Evolutionary conservation across 352 stramenopile species (phyloP).

Genomic region (Pythium sukuiense): DNA sequence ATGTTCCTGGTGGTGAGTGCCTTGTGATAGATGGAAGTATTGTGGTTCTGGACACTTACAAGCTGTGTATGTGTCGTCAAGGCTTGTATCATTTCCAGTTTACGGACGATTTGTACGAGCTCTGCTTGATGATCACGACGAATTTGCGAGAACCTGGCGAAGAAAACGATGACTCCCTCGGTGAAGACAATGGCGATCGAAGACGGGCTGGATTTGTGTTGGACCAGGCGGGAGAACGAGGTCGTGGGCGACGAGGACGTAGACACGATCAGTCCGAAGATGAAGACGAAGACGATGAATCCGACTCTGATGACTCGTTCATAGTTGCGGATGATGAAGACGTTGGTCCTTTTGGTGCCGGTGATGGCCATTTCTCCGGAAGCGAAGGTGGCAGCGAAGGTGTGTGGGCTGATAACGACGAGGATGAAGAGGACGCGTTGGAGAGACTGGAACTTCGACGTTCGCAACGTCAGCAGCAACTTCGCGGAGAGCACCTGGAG

Average conservation of each 20-base stretch:
- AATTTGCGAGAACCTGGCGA: conserved; percentile 47
- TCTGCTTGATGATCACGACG: conserved; percentile 57
- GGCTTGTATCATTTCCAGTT: conserved; percentile 76
- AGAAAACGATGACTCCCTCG: conserved; percentile 38
- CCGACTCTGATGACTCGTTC: not conserved
- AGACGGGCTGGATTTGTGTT: conserved; percentile 15
- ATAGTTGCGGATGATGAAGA: not conserved
- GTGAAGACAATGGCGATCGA: conserved; percentile 34
- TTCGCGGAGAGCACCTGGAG: not conserved
- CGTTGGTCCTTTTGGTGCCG: not conserved
- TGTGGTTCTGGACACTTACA: conserved; percentile 4
- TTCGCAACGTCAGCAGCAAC: not conserved
- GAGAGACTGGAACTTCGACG: not conserved
- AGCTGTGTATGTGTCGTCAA: conserved; percentile 21
- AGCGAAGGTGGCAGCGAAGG: not conserved
- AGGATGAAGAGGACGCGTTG: conserved; percentile 30
- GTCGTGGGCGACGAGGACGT: conserved; percentile 17
- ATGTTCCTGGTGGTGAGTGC: conserved; percentile 57
- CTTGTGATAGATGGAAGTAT: not conserved
- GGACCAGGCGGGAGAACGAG: conserved; percentile 21
- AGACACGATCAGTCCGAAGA: conserved; percentile 25
- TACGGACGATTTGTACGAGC: conserved; percentile 54
- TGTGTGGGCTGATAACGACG: not conserved
- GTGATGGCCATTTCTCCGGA: not conserved
- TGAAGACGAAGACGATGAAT: conserved; percentile 28